phyloP scores from a whole-genome alignment of 2,329 filamentous ascomycete genomes.

The Epichloe gansuensis region DNA sequence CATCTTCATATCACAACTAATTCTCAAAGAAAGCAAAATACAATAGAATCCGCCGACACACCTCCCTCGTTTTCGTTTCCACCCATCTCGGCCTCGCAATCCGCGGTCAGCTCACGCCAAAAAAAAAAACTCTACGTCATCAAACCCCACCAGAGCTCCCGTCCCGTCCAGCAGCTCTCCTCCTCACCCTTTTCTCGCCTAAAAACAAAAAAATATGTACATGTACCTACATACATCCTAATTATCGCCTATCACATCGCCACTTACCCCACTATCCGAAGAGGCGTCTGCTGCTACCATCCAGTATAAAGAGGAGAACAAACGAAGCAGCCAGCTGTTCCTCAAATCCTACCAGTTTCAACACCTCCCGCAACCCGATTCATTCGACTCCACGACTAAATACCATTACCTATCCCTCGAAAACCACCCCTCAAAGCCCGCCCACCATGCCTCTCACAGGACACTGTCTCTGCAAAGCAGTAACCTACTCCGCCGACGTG shows the following conservation, averaged over 20 bases:
- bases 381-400: neutral
- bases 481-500: constrained; percentile 52
- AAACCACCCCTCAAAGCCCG: neutral
- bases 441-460: constrained; percentile 51
- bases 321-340: constrained; percentile 2
- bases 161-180: neutral
- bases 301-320: constrained; percentile 1
- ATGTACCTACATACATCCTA: neutral
- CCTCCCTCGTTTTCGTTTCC: neutral
- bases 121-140: constrained; percentile 13
- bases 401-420: too few species aligned
- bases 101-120: too few species aligned
- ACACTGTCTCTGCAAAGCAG: constrained; percentile 60
- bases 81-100: neutral
- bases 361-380: neutral
- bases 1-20: too few species aligned
- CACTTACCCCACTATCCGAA: constrained; percentile 14
- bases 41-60: neutral
- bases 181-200: too few species aligned
- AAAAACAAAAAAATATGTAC: too few species aligned
- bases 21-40: too few species aligned
- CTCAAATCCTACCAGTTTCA: neutral
- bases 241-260: constrained; percentile 1
- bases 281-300: neutral
- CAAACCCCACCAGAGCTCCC: constrained; percentile 14